Evolutionary conservation across 2,329 filamentous ascomycete genomes (phyloP).

Genomic region (Exophiala viscosa): DNA sequence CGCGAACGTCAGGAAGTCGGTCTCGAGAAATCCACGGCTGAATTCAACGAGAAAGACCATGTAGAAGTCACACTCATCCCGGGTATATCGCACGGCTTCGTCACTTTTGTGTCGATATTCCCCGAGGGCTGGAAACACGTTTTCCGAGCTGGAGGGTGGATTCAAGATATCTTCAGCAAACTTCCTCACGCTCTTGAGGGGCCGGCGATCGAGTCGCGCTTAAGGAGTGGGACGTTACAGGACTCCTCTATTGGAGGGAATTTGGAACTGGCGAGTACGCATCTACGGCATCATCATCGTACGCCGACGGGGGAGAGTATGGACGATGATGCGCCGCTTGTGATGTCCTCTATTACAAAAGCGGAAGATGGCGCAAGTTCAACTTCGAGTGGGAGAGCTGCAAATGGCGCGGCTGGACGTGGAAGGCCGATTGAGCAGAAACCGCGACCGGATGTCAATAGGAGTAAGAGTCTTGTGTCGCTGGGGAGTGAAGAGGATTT

Average conservation of each 20-base stretch:
- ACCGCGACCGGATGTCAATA: conserved; percentile 28
- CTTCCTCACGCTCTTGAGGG: conserved; percentile 44
- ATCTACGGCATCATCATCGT: conserved; percentile 26
- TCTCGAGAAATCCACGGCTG: conserved; percentile 50
- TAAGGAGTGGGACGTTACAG: conserved; percentile 19
- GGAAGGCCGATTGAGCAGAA: conserved; percentile 10
- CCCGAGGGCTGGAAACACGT: conserved; percentile 89
- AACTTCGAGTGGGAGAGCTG: background rate
- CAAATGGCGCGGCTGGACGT: conserved; percentile 9
- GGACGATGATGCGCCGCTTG: conserved; percentile 28
- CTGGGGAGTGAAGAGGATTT: conserved; percentile 57
- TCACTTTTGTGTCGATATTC: conserved; percentile 85
- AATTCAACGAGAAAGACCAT: conserved; percentile 69
- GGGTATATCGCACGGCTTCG: conserved; percentile 86
- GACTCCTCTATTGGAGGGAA: conserved; percentile 13
- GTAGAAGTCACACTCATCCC: conserved; percentile 82
- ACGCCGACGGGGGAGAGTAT: conserved; percentile 56
- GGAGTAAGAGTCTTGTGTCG: conserved; percentile 49
- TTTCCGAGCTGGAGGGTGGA: conserved; percentile 73
- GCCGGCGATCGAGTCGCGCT: conserved; percentile 34
- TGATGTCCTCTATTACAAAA: conserved; percentile 27
- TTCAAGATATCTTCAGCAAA: conserved; percentile 67
- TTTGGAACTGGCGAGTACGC: conserved; percentile 15
- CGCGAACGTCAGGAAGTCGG: conserved; percentile 54
- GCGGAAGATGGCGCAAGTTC: conserved; percentile 1